Evolutionary conservation across 305 asterid species (phyloP), one percentile per base, ranked within the genome.

Genomic region (Fraxinus floribunda): DNA sequence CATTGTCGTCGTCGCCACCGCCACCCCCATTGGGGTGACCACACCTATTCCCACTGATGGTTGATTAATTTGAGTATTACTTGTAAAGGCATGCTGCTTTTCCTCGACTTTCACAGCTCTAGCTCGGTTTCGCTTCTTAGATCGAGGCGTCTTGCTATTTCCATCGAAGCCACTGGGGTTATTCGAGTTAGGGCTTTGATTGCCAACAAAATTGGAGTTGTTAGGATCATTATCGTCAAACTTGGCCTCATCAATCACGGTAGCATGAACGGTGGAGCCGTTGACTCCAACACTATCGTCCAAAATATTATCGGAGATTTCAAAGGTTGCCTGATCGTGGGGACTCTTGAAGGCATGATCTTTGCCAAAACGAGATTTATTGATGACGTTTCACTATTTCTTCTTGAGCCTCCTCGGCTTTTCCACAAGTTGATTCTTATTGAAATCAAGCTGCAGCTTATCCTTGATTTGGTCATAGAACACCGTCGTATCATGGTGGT

Each of bases 331-430:
- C 83, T 93, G 97, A 76, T 95, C 99, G 41, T 95, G 99, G n/a
- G 97, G 94, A 79, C 90, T 94, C 85, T 94, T 95, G 80, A 94
- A 94, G 18, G 87, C 82, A 36, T 86, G 92, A 1, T 94, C 97
- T 73, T 95, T 95, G 1, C 98, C 98, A 10, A 96, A 75, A 39
- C 90, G 88, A 77, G 89, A 90, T 82, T 93, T 95, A 76, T 9
- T 84, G 83, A 92, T 80, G 16, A 93, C 91, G 73, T 91, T 95
- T 0, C 99, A 89, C 79, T 89, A 95, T 89, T 95, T 95, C 89
- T 95, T 95, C 92, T 95, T 95, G 75, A 95, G 86, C 83, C 98
- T 84, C n/a, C 98, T 88, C 5, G 94, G 94, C 90, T 95, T 95
- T 87, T 95, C 99, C 1, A 95, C 99, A 13, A 95, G 90, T 86